Conservation (phyloP, 192 early-diverging fungal genomes). For the Umbelopsis sp. region DNA sequence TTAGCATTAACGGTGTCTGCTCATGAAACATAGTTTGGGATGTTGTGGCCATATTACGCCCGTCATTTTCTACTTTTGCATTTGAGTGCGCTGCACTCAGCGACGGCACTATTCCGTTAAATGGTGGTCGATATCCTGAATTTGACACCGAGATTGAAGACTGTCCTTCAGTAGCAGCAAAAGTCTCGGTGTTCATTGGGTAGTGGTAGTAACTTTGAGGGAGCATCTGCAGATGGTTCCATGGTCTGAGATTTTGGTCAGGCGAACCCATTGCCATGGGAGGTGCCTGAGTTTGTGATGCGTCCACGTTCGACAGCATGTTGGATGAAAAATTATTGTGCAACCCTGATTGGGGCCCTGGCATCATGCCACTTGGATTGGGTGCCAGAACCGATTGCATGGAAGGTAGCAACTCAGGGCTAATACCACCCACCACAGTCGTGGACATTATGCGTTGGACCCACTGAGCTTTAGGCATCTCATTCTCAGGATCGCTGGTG, state of each 20-base stretch:
- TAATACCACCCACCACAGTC: constrained; percentile 29
- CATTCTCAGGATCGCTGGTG: background rate
- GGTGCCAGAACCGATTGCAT: background rate
- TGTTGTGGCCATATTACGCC: background rate
- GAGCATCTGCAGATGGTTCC: constrained; percentile 12
- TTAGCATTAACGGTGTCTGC: background rate
- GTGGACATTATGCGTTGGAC: constrained; percentile 31
- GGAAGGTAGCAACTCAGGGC: constrained; percentile 21
- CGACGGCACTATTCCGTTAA: background rate
- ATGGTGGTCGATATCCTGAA: background rate
- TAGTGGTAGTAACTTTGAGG: background rate
- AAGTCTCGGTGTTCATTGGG: background rate
- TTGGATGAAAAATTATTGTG: background rate
- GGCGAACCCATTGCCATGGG: background rate
- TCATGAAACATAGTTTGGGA: background rate
- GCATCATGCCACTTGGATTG: background rate
- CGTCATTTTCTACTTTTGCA: background rate
- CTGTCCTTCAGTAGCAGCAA: background rate
- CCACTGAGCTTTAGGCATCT: constrained; percentile 22
- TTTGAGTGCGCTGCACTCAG: constrained; percentile 2
- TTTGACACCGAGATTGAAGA: background rate
- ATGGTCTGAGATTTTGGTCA: background rate
- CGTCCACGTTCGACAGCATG: background rate
- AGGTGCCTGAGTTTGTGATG: background rate
- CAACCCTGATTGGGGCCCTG: background rate